A percentile compares a stretch with the other conserved stretches of the same genome.
phyloP scores from a whole-genome alignment of 371 early-diverging fungal species.

The Apophysomyces ossiformis region DNA sequence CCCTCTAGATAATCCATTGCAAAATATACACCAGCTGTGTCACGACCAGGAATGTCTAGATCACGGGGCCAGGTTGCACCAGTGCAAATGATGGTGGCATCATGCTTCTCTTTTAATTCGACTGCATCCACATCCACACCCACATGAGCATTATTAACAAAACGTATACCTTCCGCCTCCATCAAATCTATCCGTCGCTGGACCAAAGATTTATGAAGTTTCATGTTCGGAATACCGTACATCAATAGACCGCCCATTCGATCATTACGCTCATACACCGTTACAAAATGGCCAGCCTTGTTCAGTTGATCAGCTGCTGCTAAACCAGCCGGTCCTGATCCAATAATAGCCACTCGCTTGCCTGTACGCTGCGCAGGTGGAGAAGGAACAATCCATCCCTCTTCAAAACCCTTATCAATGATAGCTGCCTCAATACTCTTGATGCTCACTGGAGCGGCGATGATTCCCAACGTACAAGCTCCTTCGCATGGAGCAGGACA shows the following conservation, averaged over 20 bases:
- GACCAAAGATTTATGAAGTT: conserved; percentile 94
- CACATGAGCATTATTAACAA: conserved; percentile 84
- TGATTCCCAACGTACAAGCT: conserved; percentile 72
- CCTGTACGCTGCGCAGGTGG: conserved; percentile 87
- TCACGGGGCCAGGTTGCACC: conserved; percentile 98
- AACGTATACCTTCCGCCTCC: conserved; percentile 89
- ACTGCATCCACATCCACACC: conserved; percentile 65
- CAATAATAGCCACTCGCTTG: conserved; percentile 86
- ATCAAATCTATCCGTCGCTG: conserved; percentile 92
- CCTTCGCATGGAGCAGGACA: conserved; percentile 95
- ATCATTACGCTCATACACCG: conserved; percentile 96
- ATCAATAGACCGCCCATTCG: conserved; percentile 94
- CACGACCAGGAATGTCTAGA: conserved; percentile 85
- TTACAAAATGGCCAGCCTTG: conserved; percentile 92
- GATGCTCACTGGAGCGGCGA: conserved; percentile 89
- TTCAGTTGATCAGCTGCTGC: conserved; percentile 97
- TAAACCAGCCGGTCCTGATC: conserved; percentile 97
- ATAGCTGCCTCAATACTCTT: conserved; percentile 97
- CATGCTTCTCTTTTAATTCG: conserved; percentile 66
- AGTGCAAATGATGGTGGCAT: conserved; percentile 88
- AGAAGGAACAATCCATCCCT: conserved; percentile 92
- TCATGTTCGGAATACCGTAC: conserved; percentile 99
- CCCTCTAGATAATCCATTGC: conserved; percentile 96
- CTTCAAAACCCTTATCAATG: conserved; percentile 92
- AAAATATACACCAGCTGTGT: conserved; percentile 91